Evolutionary conservation across 2,329 filamentous ascomycete species (phyloP), one percentile per base, ranked within the genome.

Genomic region (Ramularia collo-cygni): DNA sequence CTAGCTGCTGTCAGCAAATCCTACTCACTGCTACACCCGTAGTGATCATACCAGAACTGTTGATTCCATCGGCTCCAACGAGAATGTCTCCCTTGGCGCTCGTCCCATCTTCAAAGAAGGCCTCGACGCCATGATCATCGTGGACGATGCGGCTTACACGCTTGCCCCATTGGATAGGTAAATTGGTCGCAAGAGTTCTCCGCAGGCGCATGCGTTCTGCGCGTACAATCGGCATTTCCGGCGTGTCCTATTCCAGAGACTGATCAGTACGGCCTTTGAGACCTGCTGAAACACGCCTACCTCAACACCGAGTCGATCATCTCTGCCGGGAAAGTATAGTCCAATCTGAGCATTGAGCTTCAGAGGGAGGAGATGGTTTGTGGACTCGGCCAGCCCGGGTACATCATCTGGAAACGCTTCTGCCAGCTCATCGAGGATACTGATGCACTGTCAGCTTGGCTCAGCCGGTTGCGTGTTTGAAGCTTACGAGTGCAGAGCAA

Each of bases 151-250:
- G n/a, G n/a, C n/a, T 17, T 6, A 31, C n/a, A 31, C 28, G 28
- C 15, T 31, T 31, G 28, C 28, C 28, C 28, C 28, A 31, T 31
- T 31, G 28, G n/a, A 31, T 17, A 8, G 28, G n/a, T 6, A 31
- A 8, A 8, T 31, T 31, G 15, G 28, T 31, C n/a, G 15, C 15
- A 6, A 31, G 28, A 8, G n/a, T 14, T 8, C n/a, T 31, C 6
- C 28, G 28, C n/a, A 31, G 28, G n/a, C 28, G 28, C n/a, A 13
- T 6, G n/a, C 28, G 28, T 17, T 31, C 28, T 6, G 28, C 28
- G 6, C 28, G 28, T 13, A 31, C 15, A n/a, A 31, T 14, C n/a
- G 28, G 28, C n/a, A 31, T 14, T 8, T 31, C 28, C 5, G 28
- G n/a, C 6, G 28, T 14, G 28, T 31, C 28, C 28, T 31, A n/a